A percentile compares a stretch with the other conserved stretches of the same genome.
Evolutionary conservation across 2,329 filamentous ascomycete genomes (phyloP).

Genomic region (Apiospora hydei): DNA sequence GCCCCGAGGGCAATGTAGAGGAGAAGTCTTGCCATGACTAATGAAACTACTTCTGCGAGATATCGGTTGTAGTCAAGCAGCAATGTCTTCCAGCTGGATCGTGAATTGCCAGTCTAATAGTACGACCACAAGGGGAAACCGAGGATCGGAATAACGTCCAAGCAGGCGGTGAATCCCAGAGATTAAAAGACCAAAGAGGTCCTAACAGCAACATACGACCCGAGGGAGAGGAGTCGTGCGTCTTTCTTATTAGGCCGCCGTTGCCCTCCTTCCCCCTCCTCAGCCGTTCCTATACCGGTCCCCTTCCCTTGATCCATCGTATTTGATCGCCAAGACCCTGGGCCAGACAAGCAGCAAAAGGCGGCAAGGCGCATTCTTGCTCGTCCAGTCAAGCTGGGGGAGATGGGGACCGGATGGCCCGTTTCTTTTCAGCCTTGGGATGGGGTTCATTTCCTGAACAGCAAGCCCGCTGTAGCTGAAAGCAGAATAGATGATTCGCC

Average conservation of each 20-base stretch:
- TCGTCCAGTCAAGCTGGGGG: constrained; percentile 3
- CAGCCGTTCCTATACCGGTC: neutral
- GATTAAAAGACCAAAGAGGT: neutral
- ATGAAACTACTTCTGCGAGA: neutral
- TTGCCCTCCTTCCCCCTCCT: neutral
- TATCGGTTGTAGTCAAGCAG: neutral
- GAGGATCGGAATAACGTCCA: neutral
- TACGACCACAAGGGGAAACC: neutral
- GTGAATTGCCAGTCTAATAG: neutral
- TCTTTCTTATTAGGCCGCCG: neutral
- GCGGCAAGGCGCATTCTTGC: constrained; percentile 4
- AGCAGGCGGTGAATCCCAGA: neutral
- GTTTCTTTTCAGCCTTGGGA: constrained; percentile 6
- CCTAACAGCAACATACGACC: neutral
- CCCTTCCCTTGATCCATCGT: constrained; percentile 8
- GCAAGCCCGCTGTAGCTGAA: constrained; percentile 5
- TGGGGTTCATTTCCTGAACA: constrained; percentile 5
- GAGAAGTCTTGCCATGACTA: constrained; percentile 32
- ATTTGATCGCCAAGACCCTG: neutral
- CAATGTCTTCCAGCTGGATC: neutral
- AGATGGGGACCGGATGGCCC: constrained; percentile 2
- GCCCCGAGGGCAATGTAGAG: constrained; percentile 41
- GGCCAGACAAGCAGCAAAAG: neutral
- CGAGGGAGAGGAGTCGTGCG: neutral
- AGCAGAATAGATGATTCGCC: neutral